Evolutionary conservation across 2,329 filamentous ascomycete genomes (phyloP).

Genomic region (Bipolaris cookei): DNA sequence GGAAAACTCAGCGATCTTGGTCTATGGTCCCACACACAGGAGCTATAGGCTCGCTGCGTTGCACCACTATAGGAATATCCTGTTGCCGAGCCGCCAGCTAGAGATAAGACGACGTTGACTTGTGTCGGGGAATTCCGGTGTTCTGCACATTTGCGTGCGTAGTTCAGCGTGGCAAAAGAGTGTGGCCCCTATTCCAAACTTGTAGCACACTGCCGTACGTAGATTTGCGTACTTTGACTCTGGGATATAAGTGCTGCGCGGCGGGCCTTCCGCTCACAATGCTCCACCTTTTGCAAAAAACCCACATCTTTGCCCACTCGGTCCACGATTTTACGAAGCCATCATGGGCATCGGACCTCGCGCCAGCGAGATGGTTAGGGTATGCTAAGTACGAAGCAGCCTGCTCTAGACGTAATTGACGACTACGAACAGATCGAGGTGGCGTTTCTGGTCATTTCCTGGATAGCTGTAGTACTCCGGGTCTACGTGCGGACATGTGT

Average conservation of each 20-base stretch:
- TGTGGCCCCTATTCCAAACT: neutral
- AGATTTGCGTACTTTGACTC: neutral
- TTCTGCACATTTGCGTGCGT: neutral
- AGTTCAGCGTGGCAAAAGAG: neutral
- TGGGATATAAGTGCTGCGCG: neutral
- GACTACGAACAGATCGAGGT: neutral
- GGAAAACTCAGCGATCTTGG: neutral
- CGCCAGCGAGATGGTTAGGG: neutral
- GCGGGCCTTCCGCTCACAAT: neutral
- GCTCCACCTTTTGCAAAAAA: neutral
- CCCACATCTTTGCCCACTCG: neutral
- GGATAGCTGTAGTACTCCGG: slow-evolving; percentile 10
- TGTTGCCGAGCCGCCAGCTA: neutral
- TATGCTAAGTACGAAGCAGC: neutral
- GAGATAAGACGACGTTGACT: neutral
- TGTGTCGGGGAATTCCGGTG: neutral
- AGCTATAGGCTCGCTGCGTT: neutral
- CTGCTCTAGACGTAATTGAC: neutral
- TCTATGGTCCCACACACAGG: neutral
- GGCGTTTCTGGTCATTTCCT: slow-evolving; percentile 3
- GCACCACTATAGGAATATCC: neutral
- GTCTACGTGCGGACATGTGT: slow-evolving; percentile 15
- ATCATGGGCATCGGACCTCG: slow-evolving; percentile 2
- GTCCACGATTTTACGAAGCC: neutral
- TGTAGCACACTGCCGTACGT: neutral